A percentile compares a stretch with the other conserved stretches of the same genome.
Conservation (phyloP, 2,329 filamentous ascomycete species). For the Penicillium sclerotigenum region DNA sequence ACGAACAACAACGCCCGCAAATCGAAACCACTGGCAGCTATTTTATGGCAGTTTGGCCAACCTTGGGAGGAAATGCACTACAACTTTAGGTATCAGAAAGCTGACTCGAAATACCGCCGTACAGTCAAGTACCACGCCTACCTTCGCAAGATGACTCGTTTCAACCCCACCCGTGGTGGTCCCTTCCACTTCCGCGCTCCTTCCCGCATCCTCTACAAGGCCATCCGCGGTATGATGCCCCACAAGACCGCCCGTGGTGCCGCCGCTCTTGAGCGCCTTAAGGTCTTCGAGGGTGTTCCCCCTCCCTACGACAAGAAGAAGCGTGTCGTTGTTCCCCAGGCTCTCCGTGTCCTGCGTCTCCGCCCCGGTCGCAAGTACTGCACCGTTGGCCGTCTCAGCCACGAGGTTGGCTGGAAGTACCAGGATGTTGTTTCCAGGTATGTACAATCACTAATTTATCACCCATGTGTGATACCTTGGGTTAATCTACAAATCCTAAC, state of each 20-base stretch:
- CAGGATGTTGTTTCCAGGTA: conserved; percentile 98
- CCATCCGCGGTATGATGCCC: conserved; percentile 99
- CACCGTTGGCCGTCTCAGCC: conserved; percentile 94
- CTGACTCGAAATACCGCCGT: conserved; percentile 48
- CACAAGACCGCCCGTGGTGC: conserved; percentile 99
- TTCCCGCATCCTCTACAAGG: conserved; percentile 99
- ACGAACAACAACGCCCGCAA: conserved; percentile 1
- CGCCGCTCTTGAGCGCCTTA: conserved; percentile 94
- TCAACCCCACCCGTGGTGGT: conserved; percentile 98
- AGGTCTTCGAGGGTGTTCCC: conserved; percentile 99
- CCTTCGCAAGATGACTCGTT: conserved; percentile 99
- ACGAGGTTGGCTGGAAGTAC: conserved; percentile 99
- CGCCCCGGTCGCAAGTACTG: conserved; percentile 99
- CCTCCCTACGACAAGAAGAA: conserved; percentile 99
- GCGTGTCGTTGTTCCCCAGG: conserved; percentile 98
- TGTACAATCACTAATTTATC: conserved; percentile 42
- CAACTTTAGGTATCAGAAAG: conserved; percentile 11
- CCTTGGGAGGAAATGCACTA: background rate
- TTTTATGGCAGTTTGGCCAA: background rate
- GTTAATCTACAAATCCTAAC: conserved; percentile 17
- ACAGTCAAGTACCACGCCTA: conserved; percentile 99
- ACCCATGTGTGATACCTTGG: background rate
- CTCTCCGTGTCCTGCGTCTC: conserved; percentile 89
- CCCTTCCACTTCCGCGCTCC: conserved; percentile 99
- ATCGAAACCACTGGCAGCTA: background rate